phyloP scores from a whole-genome alignment of 2,329 filamentous ascomycete species.

The Fusarium beomiforme region DNA sequence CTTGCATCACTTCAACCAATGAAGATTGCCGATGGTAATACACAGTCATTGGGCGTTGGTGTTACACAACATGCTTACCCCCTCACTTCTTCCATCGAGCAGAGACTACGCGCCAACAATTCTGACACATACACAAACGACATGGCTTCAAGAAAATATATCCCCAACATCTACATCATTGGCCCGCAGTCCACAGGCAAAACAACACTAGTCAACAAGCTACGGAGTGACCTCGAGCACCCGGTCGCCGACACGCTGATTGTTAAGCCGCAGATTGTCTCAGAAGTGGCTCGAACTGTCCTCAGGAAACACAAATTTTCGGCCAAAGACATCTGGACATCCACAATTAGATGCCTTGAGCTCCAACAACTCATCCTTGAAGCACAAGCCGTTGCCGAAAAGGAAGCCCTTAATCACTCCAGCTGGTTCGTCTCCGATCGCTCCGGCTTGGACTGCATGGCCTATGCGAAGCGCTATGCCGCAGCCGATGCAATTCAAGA shows the following conservation, averaged over 20 bases:
- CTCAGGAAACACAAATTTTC: conserved; percentile 47
- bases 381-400: conserved; percentile 48
- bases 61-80: neutral
- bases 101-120: rapidly evolving
- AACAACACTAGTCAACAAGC: conserved; percentile 53
- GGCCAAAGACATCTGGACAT: conserved; percentile 47
- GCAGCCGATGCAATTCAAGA: conserved; percentile 36
- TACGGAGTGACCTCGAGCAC: conserved; percentile 40
- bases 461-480: conserved; percentile 49
- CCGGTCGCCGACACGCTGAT: conserved; percentile 2
- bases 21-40: no score
- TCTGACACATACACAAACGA: rapidly evolving
- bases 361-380: conserved; percentile 52
- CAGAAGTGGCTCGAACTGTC: conserved; percentile 52
- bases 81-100: neutral
- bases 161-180: conserved; percentile 51
- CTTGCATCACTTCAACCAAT: no score
- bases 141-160: neutral
- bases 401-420: conserved; percentile 3
- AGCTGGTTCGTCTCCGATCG: conserved; percentile 55
- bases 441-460: conserved; percentile 55
- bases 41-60: neutral
- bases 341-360: conserved; percentile 43
- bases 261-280: conserved; percentile 42
- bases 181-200: conserved; percentile 58